phyloP scores from a whole-genome alignment of 805 yeast species.

The Pichia manshurica region DNA sequence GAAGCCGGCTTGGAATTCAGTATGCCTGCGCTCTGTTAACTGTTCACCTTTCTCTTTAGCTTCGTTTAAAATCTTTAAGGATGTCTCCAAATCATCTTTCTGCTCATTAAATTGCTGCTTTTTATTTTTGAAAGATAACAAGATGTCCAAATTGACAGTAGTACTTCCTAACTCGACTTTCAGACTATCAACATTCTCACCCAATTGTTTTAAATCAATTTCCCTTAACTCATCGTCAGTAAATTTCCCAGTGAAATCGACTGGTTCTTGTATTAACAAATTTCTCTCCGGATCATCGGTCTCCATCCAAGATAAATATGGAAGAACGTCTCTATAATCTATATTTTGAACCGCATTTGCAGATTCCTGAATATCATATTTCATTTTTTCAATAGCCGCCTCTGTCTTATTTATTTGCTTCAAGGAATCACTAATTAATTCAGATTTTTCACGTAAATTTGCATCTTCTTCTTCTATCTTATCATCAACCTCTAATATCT shows the following conservation, averaged over 20 bases:
- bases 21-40: slow-evolving; percentile 65
- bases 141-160: slow-evolving; percentile 63
- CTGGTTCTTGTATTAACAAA: slow-evolving; percentile 22
- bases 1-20: slow-evolving; percentile 93
- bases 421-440: slow-evolving; percentile 33
- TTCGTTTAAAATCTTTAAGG: slow-evolving; percentile 46
- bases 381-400: slow-evolving; percentile 23
- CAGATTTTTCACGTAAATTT: slow-evolving; percentile 42
- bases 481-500: slow-evolving; percentile 39
- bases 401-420: slow-evolving; percentile 24
- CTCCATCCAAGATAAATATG: slow-evolving; percentile 48
- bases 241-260: slow-evolving; percentile 33
- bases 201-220: slow-evolving; percentile 44
- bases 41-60: slow-evolving; percentile 59
- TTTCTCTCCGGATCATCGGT: slow-evolving; percentile 24
- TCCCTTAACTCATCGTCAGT: slow-evolving; percentile 44
- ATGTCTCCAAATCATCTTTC: slow-evolving; percentile 52
- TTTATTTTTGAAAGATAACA: slow-evolving; percentile 70
- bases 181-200: slow-evolving; percentile 46
- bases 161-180: slow-evolving; percentile 52
- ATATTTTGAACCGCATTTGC: slow-evolving; percentile 23
- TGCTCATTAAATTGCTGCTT: slow-evolving; percentile 59
- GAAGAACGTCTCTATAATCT: slow-evolving; percentile 49
- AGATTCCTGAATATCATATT: slow-evolving; percentile 33
- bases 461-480: slow-evolving; percentile 59